phyloP scores from a whole-genome alignment of 805 yeast species.

The Tetrapisispora iriomotensis region DNA sequence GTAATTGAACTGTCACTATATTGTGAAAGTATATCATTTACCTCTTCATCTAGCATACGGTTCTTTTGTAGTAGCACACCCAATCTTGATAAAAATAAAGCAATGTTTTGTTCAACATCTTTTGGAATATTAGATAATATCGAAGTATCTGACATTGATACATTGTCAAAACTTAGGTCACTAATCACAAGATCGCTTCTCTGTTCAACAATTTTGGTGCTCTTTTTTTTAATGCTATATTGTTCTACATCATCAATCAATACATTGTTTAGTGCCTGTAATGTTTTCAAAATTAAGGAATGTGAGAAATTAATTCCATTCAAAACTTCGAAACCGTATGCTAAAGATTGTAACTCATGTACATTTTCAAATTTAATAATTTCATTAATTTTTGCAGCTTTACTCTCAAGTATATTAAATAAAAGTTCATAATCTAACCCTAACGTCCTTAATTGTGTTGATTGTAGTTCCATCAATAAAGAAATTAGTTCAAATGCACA shows the following conservation, averaged over 20 bases:
- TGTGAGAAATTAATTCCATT: slow-evolving; percentile 2
- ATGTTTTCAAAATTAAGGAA: slow-evolving; percentile 2
- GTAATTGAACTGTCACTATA: slow-evolving; percentile 10
- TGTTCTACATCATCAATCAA: neutral
- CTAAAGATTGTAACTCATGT: slow-evolving; percentile 6
- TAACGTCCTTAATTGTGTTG: slow-evolving; percentile 8
- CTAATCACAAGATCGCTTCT: slow-evolving; percentile 13
- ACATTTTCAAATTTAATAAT: slow-evolving; percentile 11
- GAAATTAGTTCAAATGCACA: slow-evolving; percentile 14
- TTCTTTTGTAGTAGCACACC: slow-evolving; percentile 9
- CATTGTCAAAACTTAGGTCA: neutral
- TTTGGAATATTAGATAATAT: slow-evolving; percentile 17
- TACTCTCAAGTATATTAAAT: slow-evolving; percentile 4
- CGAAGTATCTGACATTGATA: neutral
- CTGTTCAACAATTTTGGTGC: slow-evolving; percentile 12
- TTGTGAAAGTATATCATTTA: slow-evolving; percentile 16
- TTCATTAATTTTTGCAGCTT: slow-evolving; percentile 4
- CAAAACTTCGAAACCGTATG: slow-evolving; percentile 8
- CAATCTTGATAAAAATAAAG: slow-evolving; percentile 11
- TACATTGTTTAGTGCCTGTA: neutral
- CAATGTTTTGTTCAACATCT: neutral
- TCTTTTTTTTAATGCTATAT: neutral
- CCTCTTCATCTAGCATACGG: slow-evolving; percentile 4
- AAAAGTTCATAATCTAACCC: slow-evolving; percentile 3
- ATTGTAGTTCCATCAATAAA: slow-evolving; percentile 8